Base-by-base conservation (phyloP, 1,284 basidiomycete species). In the Mycena citricolor region DNA sequence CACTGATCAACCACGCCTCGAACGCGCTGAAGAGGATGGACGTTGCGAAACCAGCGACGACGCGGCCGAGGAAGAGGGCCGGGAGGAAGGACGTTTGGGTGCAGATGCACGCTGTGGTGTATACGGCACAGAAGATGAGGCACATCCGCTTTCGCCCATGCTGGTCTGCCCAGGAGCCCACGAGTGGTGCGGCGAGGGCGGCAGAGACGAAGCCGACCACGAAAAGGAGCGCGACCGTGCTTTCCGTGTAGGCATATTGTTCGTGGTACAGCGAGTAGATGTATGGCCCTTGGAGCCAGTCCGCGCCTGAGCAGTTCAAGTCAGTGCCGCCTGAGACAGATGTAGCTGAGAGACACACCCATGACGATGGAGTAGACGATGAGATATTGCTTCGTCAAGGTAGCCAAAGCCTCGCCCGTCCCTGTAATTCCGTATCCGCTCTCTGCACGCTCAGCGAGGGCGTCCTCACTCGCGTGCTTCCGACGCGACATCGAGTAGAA, bases 211-310 rank as follows among this genome's bases (percentile, higher is more conserved):
- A 87, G 1, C 85, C 84, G 0, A 80, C 83, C 8, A 87, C 82
- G 54, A 87, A 87, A 22, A 87, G 66, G 16, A 81, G 58, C 2
- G 83, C 83, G 8, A 88, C 82, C 19, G 77, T 62, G 25, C 79
- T 66, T 57, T 86, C 83, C 0, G 79, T 66, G 55, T 81, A 79
- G 4, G 60, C 65, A 51, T 86, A 86, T 55, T 86, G 81, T 37
- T 86, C 81, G 37, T 71, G 70, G 59, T 87, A 87, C 1, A 86
- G 65, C 16, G 81, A 83, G 57, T 86, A 87, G 0, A 86, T 69
- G 53, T 86, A 87, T 19, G 84, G 84, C 1, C 84, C 84, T 60
- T 87, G 83, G n/a, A 87, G 67, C 85, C 84, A 87, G 59, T 87
- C 84, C 46, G 84, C 81, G 44, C 77, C 84, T 86, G 22, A 19